phyloP scores from a whole-genome alignment of 768 basidiomycete genomes.

The Inosperma sp. region DNA sequence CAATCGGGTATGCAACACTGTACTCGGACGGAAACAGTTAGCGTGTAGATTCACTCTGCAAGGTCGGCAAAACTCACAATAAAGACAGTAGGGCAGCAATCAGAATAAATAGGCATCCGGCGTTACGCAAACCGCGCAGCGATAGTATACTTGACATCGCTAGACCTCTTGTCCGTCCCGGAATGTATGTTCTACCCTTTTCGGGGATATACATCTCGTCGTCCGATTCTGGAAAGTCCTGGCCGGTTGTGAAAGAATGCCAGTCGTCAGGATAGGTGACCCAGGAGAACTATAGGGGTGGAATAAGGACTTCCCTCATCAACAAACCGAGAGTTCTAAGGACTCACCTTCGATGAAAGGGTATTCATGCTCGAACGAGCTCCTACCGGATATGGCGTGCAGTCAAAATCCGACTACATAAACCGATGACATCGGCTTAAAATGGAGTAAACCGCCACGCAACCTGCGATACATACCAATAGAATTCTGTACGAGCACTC shows the following conservation, averaged over 20 bases:
- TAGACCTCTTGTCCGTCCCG: neutral
- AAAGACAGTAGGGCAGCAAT: slow-evolving; percentile 43
- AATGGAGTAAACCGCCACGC: neutral
- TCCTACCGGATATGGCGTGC: slow-evolving; percentile 29
- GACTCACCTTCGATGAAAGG: slow-evolving; percentile 25
- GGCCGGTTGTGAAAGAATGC: slow-evolving; percentile 47
- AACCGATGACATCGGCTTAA: neutral
- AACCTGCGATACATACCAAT: slow-evolving; percentile 21
- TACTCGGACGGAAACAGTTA: no score
- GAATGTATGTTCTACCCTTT: slow-evolving; percentile 4
- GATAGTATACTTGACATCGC: slow-evolving; percentile 36
- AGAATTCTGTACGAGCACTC: slow-evolving; percentile 20
- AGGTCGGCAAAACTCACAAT: slow-evolving; percentile 47
- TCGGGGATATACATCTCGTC: slow-evolving; percentile 31
- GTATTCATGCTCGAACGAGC: slow-evolving; percentile 28
- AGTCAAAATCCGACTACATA: slow-evolving; percentile 27
- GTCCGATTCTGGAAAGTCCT: slow-evolving; percentile 40
- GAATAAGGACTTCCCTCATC: neutral
- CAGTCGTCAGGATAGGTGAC: slow-evolving; percentile 53
- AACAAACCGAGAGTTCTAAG: neutral
- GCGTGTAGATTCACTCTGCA: no score
- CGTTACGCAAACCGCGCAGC: slow-evolving; percentile 62
- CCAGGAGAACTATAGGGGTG: slow-evolving; percentile 42
- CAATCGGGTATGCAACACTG: slow-evolving; percentile 39
- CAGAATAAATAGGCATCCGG: slow-evolving; percentile 49